These are phyloP conservation scores for Mollisia scopiformis DNA, from an alignment of 2,329 filamentous ascomycete species.

Conservation along the genomic window DNA sequence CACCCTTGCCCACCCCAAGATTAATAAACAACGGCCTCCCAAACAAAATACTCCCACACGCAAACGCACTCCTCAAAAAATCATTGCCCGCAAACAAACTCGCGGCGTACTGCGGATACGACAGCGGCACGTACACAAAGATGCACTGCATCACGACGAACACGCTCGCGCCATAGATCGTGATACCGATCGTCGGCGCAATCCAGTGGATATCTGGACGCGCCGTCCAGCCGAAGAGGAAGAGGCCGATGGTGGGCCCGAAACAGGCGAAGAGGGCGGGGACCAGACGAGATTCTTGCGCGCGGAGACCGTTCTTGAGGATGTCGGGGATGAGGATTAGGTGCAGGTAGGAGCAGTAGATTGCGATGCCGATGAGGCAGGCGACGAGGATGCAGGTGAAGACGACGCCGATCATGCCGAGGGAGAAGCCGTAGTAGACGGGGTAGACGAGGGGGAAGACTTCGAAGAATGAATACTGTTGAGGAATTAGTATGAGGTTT, in stretches of 20 bases:
- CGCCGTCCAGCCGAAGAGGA: slow-evolving; percentile 63
- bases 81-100: slow-evolving; percentile 64
- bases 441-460: slow-evolving; percentile 68
- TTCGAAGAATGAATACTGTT: slow-evolving; percentile 68
- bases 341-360: slow-evolving; percentile 55
- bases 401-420: slow-evolving; percentile 60
- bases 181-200: slow-evolving; percentile 58
- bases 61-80: slow-evolving; percentile 59
- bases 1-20: slow-evolving; percentile 61
- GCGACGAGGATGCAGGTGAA: slow-evolving; percentile 64
- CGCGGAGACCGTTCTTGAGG: slow-evolving; percentile 49
- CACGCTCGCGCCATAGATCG: slow-evolving; percentile 52
- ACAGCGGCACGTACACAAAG: slow-evolving; percentile 61
- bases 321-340: slow-evolving; percentile 56
- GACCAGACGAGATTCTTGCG: slow-evolving; percentile 56
- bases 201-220: slow-evolving; percentile 57
- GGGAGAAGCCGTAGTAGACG: slow-evolving; percentile 60
- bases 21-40: slow-evolving; percentile 60
- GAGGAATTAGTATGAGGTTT: too few relatives aligned
- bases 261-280: slow-evolving; percentile 57
- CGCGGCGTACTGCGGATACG: slow-evolving; percentile 59
- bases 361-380: slow-evolving; percentile 52
- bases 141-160: slow-evolving; percentile 63
- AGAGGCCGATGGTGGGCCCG: slow-evolving; percentile 60
- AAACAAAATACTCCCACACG: slow-evolving; percentile 62